Evolutionary conservation across 116 monocot genomes (phyloP).

Genomic region (Papilionanthe hybrid): DNA sequence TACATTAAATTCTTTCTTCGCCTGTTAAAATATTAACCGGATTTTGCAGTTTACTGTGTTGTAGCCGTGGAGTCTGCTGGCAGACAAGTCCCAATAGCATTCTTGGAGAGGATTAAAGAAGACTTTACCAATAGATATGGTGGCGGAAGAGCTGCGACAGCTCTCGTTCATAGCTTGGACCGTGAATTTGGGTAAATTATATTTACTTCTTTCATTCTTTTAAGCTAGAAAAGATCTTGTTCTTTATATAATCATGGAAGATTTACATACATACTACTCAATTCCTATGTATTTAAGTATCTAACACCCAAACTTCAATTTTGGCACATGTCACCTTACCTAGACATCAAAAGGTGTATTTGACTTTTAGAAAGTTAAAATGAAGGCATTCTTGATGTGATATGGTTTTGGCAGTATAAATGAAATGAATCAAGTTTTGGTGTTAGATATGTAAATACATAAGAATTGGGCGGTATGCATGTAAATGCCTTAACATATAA

Average conservation of each 20-base stretch:
- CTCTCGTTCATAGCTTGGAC: constrained; percentile 57
- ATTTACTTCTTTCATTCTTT: neutral
- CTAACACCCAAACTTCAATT: too few species aligned
- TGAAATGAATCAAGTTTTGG: too few species aligned
- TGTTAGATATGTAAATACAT: too few species aligned
- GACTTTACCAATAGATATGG: constrained; percentile 74
- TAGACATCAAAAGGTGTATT: too few species aligned
- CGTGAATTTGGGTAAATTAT: constrained; percentile 64
- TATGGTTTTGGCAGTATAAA: too few species aligned
- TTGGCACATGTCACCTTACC: too few species aligned
- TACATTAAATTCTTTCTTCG: neutral
- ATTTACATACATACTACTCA: too few species aligned
- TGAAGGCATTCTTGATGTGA: too few species aligned
- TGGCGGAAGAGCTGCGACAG: constrained; percentile 76
- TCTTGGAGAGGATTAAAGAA: constrained; percentile 75
- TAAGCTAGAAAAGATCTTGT: neutral
- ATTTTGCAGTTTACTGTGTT: constrained; percentile 67
- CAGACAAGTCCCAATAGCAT: constrained; percentile 70
- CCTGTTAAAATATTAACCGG: neutral
- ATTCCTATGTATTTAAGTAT: too few species aligned
- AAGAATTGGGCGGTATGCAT: too few species aligned
- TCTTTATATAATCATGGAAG: neutral
- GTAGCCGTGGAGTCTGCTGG: constrained; percentile 71
- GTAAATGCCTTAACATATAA: neutral
- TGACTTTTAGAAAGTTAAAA: neutral